Conservation (phyloP, 768 basidiomycete species). For the Pleurotus tuoliensis region DNA sequence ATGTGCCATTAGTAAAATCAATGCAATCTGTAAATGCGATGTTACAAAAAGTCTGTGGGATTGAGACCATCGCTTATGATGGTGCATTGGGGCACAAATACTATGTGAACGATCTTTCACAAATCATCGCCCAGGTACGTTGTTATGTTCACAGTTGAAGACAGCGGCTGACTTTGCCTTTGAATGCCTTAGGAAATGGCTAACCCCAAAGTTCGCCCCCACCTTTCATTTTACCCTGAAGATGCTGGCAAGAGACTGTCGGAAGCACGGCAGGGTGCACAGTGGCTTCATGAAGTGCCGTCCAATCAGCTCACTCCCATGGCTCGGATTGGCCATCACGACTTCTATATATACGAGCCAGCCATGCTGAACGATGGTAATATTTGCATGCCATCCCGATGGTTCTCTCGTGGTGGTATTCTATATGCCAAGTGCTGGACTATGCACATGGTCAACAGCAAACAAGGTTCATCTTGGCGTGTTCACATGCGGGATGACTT, state of each 20-base stretch:
- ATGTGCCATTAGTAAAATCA: slow-evolving; percentile 17
- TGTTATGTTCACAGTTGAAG: neutral
- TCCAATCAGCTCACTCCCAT: slow-evolving; percentile 21
- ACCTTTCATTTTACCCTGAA: slow-evolving; percentile 30
- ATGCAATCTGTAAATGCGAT: slow-evolving; percentile 12
- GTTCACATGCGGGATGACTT: slow-evolving; percentile 11
- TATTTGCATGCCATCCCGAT: slow-evolving; percentile 20
- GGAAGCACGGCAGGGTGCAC: slow-evolving; percentile 20
- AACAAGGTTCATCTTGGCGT: slow-evolving; percentile 12
- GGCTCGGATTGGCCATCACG: slow-evolving; percentile 15
- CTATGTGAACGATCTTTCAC: slow-evolving; percentile 24
- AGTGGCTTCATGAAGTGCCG: slow-evolving; percentile 25
- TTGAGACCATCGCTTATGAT: slow-evolving; percentile 22
- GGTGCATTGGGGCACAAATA: slow-evolving; percentile 28
- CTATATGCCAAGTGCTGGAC: slow-evolving; percentile 19
- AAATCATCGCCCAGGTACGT: slow-evolving; percentile 28
- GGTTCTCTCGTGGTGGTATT: slow-evolving; percentile 15
- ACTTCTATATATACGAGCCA: slow-evolving; percentile 28
- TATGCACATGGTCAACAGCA: neutral
- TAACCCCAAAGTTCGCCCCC: slow-evolving; percentile 28
- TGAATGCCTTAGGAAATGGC: slow-evolving; percentile 27
- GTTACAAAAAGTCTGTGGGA: slow-evolving; percentile 23
- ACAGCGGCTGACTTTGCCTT: too few species aligned
- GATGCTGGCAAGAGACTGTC: slow-evolving; percentile 18
- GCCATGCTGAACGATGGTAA: slow-evolving; percentile 13